Base-by-base conservation (phyloP, 2,329 filamentous ascomycete species). In the Onygenales sp. region DNA sequence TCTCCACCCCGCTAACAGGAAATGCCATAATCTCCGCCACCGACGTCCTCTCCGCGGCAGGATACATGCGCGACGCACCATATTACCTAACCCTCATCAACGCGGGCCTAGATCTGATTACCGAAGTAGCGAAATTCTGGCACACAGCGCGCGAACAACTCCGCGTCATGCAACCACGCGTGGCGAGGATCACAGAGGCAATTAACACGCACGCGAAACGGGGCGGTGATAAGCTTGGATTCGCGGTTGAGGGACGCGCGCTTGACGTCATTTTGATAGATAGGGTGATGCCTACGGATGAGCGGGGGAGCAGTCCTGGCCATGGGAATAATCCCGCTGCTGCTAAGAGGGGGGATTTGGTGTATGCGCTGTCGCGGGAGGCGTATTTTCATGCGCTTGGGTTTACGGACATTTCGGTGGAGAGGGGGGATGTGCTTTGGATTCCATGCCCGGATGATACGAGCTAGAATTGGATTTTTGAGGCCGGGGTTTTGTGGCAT, bases 41-140 rank as follows among this genome's bases (percentile, higher is more conserved):
- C 36, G 86, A 89, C 59, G 79, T 87, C 1, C 72, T 87, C 53
- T 81, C 81, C 10, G 79, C 84, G 0, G 80, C 78, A 5, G 81
- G 84, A 1, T 63, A 73, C 0, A 65, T 84, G 6, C 67, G 73
- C 0, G 72, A 77, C 10, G 64, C 87, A 9, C 65, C 75, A 1
- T 70, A 73, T 9, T 71, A 80, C 31, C 74, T 86, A 39, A 74
- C 78, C 8, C 74, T 77, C 9, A 75, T 86, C 49, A 69, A 72
- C 14, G 74, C 76, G 35, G 79, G 78, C 0, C 67, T 81, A 38
- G 71, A 74, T 7, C 75, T 79, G 10, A 67, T 87, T 14, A 76
- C 80, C 13, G 75, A 81, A 52, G 71, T 86, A 38, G 73, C 76
- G 2, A 69, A 67, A 3, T 77, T 79, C 58, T 88, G 85, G 85